Percentiles rank a stretch among this genome's conserved stretches.
Evolutionary conservation across 768 basidiomycete species (phyloP).

Genomic region (Lanmaoa pseudosensibilis): DNA sequence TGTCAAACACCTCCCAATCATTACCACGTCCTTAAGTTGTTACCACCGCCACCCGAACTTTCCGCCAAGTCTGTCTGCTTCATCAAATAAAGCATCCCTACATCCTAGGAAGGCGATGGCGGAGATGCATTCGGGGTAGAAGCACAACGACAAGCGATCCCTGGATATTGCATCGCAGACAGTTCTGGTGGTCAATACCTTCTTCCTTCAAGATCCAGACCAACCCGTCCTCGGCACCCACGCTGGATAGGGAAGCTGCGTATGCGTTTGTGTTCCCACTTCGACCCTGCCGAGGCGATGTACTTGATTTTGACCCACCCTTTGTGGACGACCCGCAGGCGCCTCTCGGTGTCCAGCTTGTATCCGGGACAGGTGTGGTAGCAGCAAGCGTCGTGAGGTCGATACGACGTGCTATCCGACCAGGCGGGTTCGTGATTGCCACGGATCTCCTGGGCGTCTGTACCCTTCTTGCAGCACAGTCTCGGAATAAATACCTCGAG

Average conservation of each 20-base stretch:
- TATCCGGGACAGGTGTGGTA: slow-evolving; percentile 25
- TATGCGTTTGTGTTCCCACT: slow-evolving; percentile 56
- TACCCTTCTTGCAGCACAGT: slow-evolving; percentile 44
- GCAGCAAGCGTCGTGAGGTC: not conserved
- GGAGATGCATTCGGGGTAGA: slow-evolving; percentile 25
- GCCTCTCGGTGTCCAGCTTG: slow-evolving; percentile 60
- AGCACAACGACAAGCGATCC: slow-evolving; percentile 57
- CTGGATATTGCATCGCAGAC: slow-evolving; percentile 75
- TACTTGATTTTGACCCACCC: slow-evolving; percentile 53
- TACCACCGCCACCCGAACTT: slow-evolving; percentile 38
- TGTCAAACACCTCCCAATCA: too few species aligned
- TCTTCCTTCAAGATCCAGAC: slow-evolving; percentile 9
- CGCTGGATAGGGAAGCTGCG: slow-evolving; percentile 63
- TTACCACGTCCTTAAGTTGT: not conserved
- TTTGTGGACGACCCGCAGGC: slow-evolving; percentile 30
- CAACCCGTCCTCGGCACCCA: not conserved
- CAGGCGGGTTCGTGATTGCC: slow-evolving; percentile 40
- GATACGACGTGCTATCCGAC: slow-evolving; percentile 25
- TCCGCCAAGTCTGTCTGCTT: slow-evolving; percentile 33
- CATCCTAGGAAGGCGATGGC: not conserved
- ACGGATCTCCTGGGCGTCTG: slow-evolving; percentile 55
- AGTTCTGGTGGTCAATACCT: slow-evolving; percentile 65
- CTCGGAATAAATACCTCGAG: slow-evolving; percentile 14
- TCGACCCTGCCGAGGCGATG: slow-evolving; percentile 33
- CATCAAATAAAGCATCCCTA: not conserved